A percentile compares a stretch with the other conserved stretches of the same genome.
phyloP scores from a whole-genome alignment of 768 basidiomycete species.

The Russula sp. region DNA sequence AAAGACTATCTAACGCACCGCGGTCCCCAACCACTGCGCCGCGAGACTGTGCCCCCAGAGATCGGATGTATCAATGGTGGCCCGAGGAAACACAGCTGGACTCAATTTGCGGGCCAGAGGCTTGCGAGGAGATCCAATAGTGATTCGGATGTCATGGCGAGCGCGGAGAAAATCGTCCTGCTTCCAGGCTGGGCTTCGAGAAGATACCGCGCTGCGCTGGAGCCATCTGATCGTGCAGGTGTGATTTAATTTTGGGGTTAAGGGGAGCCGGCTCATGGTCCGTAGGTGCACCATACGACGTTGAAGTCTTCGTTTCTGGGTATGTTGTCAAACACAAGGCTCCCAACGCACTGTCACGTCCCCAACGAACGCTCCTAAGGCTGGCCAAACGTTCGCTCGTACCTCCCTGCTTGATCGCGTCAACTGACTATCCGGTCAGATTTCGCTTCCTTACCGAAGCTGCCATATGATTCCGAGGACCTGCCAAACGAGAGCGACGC shows the following conservation, averaged over 20 bases:
- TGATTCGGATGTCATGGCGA: conserved; percentile 24
- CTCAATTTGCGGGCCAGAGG: conserved; percentile 58
- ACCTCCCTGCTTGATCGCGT: not conserved
- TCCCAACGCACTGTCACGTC: conserved; percentile 57
- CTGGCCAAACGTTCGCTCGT: conserved; percentile 61
- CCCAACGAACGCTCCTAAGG: conserved; percentile 69
- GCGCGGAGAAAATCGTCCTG: conserved; percentile 45
- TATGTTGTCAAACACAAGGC: conserved; percentile 59
- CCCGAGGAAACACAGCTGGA: conserved; percentile 42
- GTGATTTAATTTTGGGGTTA: conserved; percentile 22
- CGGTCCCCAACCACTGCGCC: conserved; percentile 6
- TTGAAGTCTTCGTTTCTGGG: conserved; percentile 73
- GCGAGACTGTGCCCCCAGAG: conserved; percentile 22
- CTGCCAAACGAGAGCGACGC: conserved; percentile 27
- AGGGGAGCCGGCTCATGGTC: conserved; percentile 15
- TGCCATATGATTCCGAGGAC: conserved; percentile 24
- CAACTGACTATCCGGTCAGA: not conserved
- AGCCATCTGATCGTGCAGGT: conserved; percentile 25
- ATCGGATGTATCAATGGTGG: conserved; percentile 25
- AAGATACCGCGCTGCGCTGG: conserved; percentile 34
- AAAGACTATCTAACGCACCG: conserved; percentile 45
- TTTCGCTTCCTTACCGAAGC: conserved; percentile 22
- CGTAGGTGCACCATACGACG: conserved; percentile 51
- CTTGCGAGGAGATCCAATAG: conserved; percentile 25
- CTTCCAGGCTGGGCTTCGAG: conserved; percentile 82